Evolutionary conservation across 345 rosid genomes (phyloP).

Genomic region (Combretum micranthum): DNA sequence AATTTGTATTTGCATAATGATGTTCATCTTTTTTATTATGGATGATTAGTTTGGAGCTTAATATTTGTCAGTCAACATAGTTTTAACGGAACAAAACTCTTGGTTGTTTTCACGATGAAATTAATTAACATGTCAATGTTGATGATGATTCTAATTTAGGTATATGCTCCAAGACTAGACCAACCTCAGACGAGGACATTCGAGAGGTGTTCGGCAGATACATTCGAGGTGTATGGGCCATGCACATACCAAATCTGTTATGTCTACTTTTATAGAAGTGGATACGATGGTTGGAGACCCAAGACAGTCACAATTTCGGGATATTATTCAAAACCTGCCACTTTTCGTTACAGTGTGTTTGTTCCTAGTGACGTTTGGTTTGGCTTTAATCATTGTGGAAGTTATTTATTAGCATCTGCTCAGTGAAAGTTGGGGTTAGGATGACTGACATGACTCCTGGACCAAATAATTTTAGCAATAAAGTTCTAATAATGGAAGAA

Average conservation of each 20-base stretch:
- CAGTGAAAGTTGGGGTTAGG: too few species aligned
- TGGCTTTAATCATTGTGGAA: conserved; percentile 43
- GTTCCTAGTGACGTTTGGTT: conserved; percentile 49
- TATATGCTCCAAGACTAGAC: conserved; percentile 50
- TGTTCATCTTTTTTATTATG: too few species aligned
- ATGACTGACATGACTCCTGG: too few species aligned
- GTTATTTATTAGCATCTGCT: neutral
- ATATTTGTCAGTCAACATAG: neutral
- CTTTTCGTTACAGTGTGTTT: conserved; percentile 41
- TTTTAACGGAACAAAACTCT: neutral
- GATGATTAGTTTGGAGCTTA: too few species aligned
- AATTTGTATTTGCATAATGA: too few species aligned
- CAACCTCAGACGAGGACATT: conserved; percentile 43
- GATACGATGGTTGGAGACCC: conserved; percentile 71
- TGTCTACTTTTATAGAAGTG: conserved; percentile 43
- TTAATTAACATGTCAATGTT: too few species aligned
- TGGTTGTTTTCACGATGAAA: neutral
- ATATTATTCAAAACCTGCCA: conserved; percentile 24
- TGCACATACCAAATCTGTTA: conserved; percentile 54
- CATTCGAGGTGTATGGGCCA: conserved; percentile 52
- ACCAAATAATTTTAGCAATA: too few species aligned
- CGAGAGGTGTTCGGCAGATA: conserved; percentile 64
- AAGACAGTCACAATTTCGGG: conserved; percentile 44
- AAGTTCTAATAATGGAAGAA: too few species aligned
- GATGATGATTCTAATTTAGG: conserved; percentile 37